Evolutionary conservation across 2,329 filamentous ascomycete species (phyloP).

Genomic region (Colletotrichum sp.): DNA sequence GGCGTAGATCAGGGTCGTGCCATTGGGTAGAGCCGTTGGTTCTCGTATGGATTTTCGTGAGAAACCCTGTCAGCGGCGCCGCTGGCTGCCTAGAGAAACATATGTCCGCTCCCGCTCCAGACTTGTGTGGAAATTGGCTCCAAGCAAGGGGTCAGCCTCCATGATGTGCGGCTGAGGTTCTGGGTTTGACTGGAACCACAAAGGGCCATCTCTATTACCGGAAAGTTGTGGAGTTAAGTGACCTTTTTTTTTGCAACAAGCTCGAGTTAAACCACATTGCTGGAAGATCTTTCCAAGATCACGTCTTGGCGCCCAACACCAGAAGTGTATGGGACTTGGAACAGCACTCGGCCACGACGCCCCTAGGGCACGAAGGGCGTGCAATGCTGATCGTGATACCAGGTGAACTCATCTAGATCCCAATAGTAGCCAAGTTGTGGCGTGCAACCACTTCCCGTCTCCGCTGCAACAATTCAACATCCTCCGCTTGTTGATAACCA

Average conservation of each 20-base stretch:
- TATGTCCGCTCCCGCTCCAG: background rate
- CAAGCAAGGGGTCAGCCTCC: background rate
- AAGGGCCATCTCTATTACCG: background rate
- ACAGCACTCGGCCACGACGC: background rate
- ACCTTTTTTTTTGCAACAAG: background rate
- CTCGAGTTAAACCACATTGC: background rate
- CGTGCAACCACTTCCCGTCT: background rate
- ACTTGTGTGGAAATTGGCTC: background rate
- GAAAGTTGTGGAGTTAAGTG: background rate
- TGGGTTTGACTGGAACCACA: background rate
- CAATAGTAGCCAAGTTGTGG: background rate
- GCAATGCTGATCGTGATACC: background rate
- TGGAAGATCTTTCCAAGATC: background rate
- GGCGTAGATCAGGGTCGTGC: background rate
- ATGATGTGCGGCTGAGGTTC: background rate
- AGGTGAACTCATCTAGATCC: background rate
- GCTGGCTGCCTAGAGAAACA: conserved; percentile 9
- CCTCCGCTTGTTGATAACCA: background rate
- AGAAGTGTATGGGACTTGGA: background rate
- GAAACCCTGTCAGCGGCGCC: background rate
- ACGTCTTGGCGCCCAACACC: background rate
- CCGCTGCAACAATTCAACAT: background rate
- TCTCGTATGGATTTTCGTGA: background rate
- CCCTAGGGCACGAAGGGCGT: background rate
- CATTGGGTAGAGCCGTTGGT: background rate